Evolutionary conservation across 495 filamentous ascomycete species (phyloP), one percentile per base, ranked within the genome.

Genomic region (Astrocystis sublimbata): DNA sequence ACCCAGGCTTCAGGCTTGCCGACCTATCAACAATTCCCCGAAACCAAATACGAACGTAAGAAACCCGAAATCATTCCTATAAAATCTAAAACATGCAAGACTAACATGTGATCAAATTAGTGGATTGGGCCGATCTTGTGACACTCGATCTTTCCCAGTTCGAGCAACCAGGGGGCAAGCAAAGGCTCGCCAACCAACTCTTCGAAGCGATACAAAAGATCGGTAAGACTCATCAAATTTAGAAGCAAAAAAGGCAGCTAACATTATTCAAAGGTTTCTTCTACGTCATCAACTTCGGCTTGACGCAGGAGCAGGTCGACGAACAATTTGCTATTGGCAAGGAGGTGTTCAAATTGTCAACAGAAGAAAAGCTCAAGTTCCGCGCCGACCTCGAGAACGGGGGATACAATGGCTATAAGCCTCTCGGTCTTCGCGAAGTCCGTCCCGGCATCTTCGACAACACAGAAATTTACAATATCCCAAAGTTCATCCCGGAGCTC

Each of bases 281-380:
- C 71, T 86, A 86, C 64, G 80, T 87, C 12, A 83, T 79, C 60
- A 81, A 83, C 70, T 86, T 82, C 64, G 84, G 82, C 47, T 76
- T 87, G 15, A 73, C 71, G 46, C 82, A 86, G 62, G 83, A 87
- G 35, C 74, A 85, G 68, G 76, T 88, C 3, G 81, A 87, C 58
- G 73, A 75, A 33, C 86, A 88, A 62, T 88, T 87, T 61, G 80
- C 83, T 41, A 74, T 88, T 1, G 85, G 79, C 9, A 81, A 81
- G 43, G 73, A 81, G 41, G 79, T 86, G 52, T 85, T 85, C 67
- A 70, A 79, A 5, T 74, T 89, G 1, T 77, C 83, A 0, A 73
- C 75, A 12, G 80, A 85, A 47, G 84, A 86, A 40, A 74, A 69
- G 51, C 52, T 66, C 54, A 73, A 71, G 47, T 75, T 62, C 58